These are phyloP conservation scores for Linderina pennispora DNA, from an alignment of 192 early-diverging fungal species.

Conservation along the genomic window DNA sequence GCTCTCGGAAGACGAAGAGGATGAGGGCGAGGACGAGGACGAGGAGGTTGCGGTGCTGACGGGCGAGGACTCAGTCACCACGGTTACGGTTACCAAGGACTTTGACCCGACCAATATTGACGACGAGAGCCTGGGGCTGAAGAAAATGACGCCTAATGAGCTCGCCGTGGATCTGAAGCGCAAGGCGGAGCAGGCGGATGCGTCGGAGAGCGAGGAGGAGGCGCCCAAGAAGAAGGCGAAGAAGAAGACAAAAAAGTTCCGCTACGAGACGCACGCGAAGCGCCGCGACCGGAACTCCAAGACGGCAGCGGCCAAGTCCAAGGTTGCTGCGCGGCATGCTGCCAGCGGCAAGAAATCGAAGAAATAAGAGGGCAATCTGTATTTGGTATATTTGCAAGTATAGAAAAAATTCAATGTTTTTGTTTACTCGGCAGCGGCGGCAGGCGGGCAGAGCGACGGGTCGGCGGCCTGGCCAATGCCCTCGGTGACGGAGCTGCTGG, in stretches of 20 bases:
- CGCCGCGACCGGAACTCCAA: conserved; percentile 12
- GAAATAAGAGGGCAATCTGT: conserved; percentile 1
- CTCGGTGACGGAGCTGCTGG: conserved; percentile 16
- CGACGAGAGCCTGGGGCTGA: conserved; percentile 6
- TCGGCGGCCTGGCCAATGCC: conserved; percentile 8
- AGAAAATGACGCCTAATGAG: conserved; percentile 17
- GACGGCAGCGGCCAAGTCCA: not conserved
- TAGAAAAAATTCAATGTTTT: too few species aligned
- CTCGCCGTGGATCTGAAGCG: conserved; percentile 13
- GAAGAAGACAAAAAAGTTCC: conserved; percentile 33
- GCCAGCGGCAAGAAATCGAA: not conserved
- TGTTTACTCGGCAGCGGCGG: not conserved
- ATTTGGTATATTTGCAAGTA: not conserved
- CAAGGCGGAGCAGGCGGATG: conserved; percentile 2
- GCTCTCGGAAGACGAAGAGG: conserved; percentile 27
- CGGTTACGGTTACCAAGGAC: conserved; percentile 65
- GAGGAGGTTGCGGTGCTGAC: conserved; percentile 52
- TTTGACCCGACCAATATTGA: conserved; percentile 46
- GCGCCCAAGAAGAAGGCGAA: conserved; percentile 4
- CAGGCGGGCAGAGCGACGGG: not conserved
- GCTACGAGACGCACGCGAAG: conserved; percentile 44
- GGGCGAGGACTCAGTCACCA: conserved; percentile 53
- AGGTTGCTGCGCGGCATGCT: conserved; percentile 1
- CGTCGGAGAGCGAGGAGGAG: not conserved
- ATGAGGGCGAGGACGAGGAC: conserved; percentile 20